Evolutionary conservation across 2,329 filamentous ascomycete genomes (phyloP), one percentile per base, ranked within the genome.

Genomic region (Gaeumannomyces tritici): DNA sequence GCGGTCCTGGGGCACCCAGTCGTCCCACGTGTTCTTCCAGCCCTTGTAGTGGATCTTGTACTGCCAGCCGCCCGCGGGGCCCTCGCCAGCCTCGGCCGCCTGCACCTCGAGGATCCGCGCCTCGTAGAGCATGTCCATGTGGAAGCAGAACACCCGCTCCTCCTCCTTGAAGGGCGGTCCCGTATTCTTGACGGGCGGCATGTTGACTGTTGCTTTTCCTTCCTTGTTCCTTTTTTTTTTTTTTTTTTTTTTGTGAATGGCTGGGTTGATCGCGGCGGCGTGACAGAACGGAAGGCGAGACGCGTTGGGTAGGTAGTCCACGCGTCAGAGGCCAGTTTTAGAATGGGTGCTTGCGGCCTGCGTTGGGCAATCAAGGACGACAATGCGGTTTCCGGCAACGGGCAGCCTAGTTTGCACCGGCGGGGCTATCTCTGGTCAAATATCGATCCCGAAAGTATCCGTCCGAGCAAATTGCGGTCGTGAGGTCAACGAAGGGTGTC

Each of bases 1-100:
- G 67, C 95, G 90, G 74, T 98, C 93, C 75, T 92, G 88, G 27
- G 90, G 86, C 57, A 98, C 95, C 93, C 93, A 98, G 78, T 99
- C 95, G 78, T 99, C 95, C 95, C 95, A 99, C 83, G 92, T 97
- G 75, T 93, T 93, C 81, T 99, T 99, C 95, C 95, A 99, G 71
- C 95, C 95, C 77, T 98, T 98, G 80, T 99, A 99, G 77, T 99
- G 95, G 62, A 99, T 90, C 72, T 90, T 90, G 79, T 96, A 99
- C 73, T 91, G 86, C 72, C 86, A 92, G 42, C 89, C 86, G 11
- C 27, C 55, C 24, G 24, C 56, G 42, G 42, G 11, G 42, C 42
- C 35, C 65, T 88, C 78, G 26, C 77, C 88, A 73, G 86, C 87
- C 75, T 89, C 88, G 71, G 88, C 88, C 57, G 70, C 82, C 80